Evolutionary conservation across 306 rosid genomes (phyloP), one percentile per base, ranked within the genome.

Genomic region (Abrus pulchellus): DNA sequence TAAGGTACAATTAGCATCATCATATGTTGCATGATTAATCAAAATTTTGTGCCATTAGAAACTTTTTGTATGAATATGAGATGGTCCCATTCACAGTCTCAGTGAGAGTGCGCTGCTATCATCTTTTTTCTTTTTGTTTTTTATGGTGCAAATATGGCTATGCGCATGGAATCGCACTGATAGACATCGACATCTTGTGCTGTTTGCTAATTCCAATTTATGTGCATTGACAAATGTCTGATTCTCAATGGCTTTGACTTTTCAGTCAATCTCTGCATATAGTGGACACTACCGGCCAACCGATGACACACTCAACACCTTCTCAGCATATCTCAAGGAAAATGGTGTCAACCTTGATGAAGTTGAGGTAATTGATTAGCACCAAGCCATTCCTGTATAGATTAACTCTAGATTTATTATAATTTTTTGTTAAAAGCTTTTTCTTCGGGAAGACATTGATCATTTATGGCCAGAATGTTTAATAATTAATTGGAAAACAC

Each of bases 281-380:
- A 95, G 99, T 60, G 99, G 99, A 65, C 99, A 95, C 79, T 95
- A 95, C 81, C 90, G 96, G n/a, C 99, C 99, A 59, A 87, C 95
- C 4, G 92, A 91, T 40, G 98, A 90, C 6, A 76, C 90, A 9
- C 90, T 95, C 20, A 85, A 87, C 61, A 52, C 88, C 70, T 88
- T 93, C 82, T 63, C 89, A 78, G 86, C 94, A 43, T 79, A 87
- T 86, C 96, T 95, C 68, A 74, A 82, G 74, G 89, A 89, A 83
- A 89, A 88, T n/a, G 97, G 96, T 52, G 97, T 95, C 84, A 82
- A 85, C 3, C 92, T 90, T 76, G 78, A 86, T 60, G 87, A 89
- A 84, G 96, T 95, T 72, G 83, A 93, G 99, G 99, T 95, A 86
- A 73, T 63, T 68, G 60, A 73, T 82, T 54, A 45, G 75, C 79